phyloP scores from a whole-genome alignment of 2,329 filamentous ascomycete genomes.

The Talaromyces albobiverticillius region DNA sequence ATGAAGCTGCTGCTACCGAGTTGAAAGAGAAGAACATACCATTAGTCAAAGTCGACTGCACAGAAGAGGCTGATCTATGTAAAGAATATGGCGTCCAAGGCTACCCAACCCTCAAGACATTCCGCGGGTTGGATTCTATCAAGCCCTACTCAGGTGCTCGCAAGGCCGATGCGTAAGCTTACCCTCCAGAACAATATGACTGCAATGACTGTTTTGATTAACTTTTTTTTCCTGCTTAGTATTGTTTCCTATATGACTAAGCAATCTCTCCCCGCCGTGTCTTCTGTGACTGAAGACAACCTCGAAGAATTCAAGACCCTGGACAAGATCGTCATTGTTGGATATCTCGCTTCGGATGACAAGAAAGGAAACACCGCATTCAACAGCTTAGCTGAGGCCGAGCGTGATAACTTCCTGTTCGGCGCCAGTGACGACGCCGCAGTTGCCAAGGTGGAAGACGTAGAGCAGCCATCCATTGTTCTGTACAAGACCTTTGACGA shows the following conservation, averaged over 20 bases:
- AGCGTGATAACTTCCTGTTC: constrained; percentile 91
- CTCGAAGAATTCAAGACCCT: constrained; percentile 95
- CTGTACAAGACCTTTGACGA: constrained; percentile 98
- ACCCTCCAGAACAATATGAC: neutral
- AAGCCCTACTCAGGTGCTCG: constrained; percentile 83
- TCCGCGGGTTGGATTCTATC: constrained; percentile 82
- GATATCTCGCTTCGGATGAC: constrained; percentile 75
- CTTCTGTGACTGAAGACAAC: constrained; percentile 73
- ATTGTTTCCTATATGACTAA: constrained; percentile 93
- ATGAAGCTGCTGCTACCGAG: constrained; percentile 48
- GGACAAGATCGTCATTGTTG: constrained; percentile 93
- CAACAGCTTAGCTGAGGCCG: constrained; percentile 65
- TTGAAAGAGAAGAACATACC: constrained; percentile 49
- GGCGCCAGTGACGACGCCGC: constrained; percentile 79
- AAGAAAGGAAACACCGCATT: constrained; percentile 88
- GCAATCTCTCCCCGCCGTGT: constrained; percentile 92
- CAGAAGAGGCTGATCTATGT: constrained; percentile 89
- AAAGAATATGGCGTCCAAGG: constrained; percentile 87
- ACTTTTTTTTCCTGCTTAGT: constrained; percentile 29
- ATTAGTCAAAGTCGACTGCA: constrained; percentile 70
- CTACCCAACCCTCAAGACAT: constrained; percentile 98
- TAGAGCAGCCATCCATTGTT: constrained; percentile 80
- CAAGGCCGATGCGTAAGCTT: constrained; percentile 69
- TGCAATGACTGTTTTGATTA: neutral
- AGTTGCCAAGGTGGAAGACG: constrained; percentile 85